phyloP scores from a whole-genome alignment of 306 rosid species.

The Canavalia ensiformis region DNA sequence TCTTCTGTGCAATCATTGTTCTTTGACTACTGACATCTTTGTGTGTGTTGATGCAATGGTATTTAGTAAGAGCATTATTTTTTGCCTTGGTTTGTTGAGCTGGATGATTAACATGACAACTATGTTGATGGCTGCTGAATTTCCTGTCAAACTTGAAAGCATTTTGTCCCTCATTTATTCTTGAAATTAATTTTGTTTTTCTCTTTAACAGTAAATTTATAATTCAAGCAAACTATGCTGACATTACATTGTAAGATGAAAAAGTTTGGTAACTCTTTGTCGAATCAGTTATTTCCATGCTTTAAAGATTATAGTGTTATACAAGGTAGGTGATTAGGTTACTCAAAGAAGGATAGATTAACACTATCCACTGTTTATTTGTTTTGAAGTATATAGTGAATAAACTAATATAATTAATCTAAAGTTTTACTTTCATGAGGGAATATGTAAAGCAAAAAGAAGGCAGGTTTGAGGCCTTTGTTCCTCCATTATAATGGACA shows the following conservation, averaged over 20 bases:
- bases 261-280: conserved; percentile 1
- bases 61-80: conserved; percentile 36
- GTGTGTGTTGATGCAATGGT: conserved; percentile 37
- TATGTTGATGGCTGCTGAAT: neutral
- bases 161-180: neutral
- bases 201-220: conserved; percentile 3
- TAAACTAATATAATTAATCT: neutral
- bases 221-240: conserved; percentile 2
- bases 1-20: conserved; percentile 51
- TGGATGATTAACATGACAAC: conserved; percentile 34
- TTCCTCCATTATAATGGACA: conserved; percentile 8
- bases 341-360: conserved; percentile 32
- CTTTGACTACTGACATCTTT: conserved; percentile 47
- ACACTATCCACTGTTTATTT: neutral
- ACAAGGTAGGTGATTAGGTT: conserved; percentile 34
- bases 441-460: neutral
- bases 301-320: neutral
- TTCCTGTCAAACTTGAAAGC: conserved; percentile 18
- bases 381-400: neutral
- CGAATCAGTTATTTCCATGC: neutral
- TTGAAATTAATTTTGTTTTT: neutral
- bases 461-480: neutral
- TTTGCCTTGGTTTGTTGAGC: conserved; percentile 46
- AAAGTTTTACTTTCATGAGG: neutral
- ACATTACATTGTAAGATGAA: conserved; percentile 20